These are phyloP conservation scores for Leishmania tropica DNA, from an alignment of 208 protist genomes.

Conservation along the genomic window DNA sequence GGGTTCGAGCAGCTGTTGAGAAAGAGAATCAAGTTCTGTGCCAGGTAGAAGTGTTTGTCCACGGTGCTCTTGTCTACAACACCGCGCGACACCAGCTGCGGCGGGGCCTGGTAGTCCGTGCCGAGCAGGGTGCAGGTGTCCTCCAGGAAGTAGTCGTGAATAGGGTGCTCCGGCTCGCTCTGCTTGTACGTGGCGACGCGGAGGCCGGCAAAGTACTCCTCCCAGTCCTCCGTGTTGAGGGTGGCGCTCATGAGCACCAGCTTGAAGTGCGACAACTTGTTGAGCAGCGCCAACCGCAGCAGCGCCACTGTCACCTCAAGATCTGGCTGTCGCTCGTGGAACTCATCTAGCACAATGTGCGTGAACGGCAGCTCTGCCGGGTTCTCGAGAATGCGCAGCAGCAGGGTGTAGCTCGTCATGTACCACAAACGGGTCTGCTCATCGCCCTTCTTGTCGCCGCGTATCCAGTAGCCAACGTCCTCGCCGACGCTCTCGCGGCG, in stretches of 20 bases:
- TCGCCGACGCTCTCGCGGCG: constrained; percentile 66
- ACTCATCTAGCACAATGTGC: constrained; percentile 95
- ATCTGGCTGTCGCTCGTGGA: constrained; percentile 95
- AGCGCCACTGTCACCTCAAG: constrained; percentile 91
- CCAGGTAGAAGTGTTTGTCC: constrained; percentile 65
- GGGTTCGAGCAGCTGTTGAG: constrained; percentile 58
- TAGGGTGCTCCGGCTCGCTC: constrained; percentile 68
- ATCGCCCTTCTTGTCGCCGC: constrained; percentile 76
- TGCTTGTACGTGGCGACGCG: constrained; percentile 81
- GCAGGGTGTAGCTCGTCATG: constrained; percentile 90
- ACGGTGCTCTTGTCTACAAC: constrained; percentile 62
- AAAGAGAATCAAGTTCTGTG: constrained; percentile 66
- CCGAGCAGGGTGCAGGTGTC: constrained; percentile 75
- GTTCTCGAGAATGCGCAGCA: constrained; percentile 70
- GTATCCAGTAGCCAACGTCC: constrained; percentile 89
- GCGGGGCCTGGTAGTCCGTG: constrained; percentile 47
- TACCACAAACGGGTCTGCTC: constrained; percentile 86
- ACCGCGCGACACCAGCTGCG: constrained; percentile 31
- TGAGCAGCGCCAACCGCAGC: constrained; percentile 77
- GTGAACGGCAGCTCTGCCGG: constrained; percentile 66
- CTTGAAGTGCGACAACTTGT: constrained; percentile 55
- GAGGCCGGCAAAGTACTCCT: constrained; percentile 82
- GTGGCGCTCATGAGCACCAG: constrained; percentile 93
- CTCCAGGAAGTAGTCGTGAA: constrained; percentile 89
- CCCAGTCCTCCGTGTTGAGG: constrained; percentile 87